These are phyloP conservation scores for Calendula officinalis DNA, from an alignment of 129 eudicot genomes.

Conservation along the genomic window DNA sequence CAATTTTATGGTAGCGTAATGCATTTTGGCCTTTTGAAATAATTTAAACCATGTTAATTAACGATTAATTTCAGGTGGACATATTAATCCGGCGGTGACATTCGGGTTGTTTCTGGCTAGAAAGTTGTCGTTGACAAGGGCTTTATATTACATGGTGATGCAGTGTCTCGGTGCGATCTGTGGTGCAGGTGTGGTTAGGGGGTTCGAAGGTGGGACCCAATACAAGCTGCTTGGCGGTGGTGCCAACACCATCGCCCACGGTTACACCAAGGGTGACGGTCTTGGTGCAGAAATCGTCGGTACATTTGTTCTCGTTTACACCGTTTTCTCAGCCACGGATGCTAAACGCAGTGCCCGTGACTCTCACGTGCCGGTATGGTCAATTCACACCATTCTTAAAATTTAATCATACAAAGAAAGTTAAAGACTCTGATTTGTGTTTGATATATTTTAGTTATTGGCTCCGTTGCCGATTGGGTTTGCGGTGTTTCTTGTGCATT, in stretches of 20 bases:
- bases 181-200: too few species aligned
- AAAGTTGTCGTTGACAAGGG: too few species aligned
- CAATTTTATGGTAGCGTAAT: too few species aligned
- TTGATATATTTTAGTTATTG: constrained; percentile 42
- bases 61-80: too few species aligned
- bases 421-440: not conserved
- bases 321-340: constrained; percentile 25
- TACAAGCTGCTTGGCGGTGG: constrained; percentile 60
- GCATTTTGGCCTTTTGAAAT: too few species aligned
- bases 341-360: constrained; percentile 37
- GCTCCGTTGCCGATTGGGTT: constrained; percentile 84
- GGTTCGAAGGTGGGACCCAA: constrained; percentile 41
- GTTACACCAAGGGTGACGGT: constrained; percentile 81
- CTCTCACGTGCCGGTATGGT: constrained; percentile 31
- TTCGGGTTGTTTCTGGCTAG: too few species aligned
- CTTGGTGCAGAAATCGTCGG: constrained; percentile 61
- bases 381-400: not conserved
- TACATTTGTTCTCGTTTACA: too few species aligned
- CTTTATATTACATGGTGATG: too few species aligned
- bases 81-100: too few species aligned
- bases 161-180: too few species aligned
- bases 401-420: not conserved
- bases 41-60: too few species aligned
- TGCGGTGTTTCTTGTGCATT: constrained; percentile 75
- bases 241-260: constrained; percentile 56